A percentile compares a stretch with the other conserved stretches of the same genome.
These are phyloP conservation scores for Pyrenopolyporus hunteri DNA, from an alignment of 495 filamentous ascomycete genomes.

Conservation along the genomic window DNA sequence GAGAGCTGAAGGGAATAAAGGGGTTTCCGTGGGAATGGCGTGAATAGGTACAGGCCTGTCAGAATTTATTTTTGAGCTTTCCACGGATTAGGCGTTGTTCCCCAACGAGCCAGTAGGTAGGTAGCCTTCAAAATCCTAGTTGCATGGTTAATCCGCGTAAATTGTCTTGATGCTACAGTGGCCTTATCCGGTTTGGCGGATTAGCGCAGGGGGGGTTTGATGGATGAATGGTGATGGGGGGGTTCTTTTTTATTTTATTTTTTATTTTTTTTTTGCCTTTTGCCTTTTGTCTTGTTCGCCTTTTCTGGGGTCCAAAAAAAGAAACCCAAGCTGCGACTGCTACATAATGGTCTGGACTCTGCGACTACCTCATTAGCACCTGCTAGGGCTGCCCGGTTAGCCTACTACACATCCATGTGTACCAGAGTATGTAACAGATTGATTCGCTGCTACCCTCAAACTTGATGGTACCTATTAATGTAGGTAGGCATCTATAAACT, in stretches of 20 bases:
- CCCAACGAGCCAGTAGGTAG: not conserved
- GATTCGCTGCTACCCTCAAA: slow-evolving; percentile 17
- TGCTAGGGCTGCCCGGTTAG: no score
- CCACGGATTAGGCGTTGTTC: no score
- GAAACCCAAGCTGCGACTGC: slow-evolving; percentile 30
- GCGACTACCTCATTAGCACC: not conserved
- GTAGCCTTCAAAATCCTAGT: slow-evolving; percentile 7
- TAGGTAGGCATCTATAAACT: slow-evolving; percentile 2
- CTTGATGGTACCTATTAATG: not conserved
- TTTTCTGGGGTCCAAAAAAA: slow-evolving; percentile 14
- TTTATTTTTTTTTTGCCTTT: no score
- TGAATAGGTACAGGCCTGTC: no score
- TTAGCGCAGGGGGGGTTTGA: slow-evolving; percentile 34
- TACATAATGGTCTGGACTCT: not conserved
- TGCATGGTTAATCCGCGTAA: slow-evolving; percentile 31
- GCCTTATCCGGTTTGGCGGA: slow-evolving; percentile 42
- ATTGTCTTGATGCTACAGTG: slow-evolving; percentile 43
- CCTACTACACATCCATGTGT: no score
- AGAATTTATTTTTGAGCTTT: slow-evolving; percentile 38
- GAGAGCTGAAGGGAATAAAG: slow-evolving; percentile 8
- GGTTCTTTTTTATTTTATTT: no score
- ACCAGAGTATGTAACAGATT: slow-evolving; percentile 14
- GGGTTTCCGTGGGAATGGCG: slow-evolving; percentile 24
- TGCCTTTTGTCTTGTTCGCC: no score
- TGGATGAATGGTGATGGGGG: not conserved